Evolutionary conservation across 2,329 filamentous ascomycete genomes (phyloP), one percentile per base, ranked within the genome.

Genomic region (Penicillium sp.): DNA sequence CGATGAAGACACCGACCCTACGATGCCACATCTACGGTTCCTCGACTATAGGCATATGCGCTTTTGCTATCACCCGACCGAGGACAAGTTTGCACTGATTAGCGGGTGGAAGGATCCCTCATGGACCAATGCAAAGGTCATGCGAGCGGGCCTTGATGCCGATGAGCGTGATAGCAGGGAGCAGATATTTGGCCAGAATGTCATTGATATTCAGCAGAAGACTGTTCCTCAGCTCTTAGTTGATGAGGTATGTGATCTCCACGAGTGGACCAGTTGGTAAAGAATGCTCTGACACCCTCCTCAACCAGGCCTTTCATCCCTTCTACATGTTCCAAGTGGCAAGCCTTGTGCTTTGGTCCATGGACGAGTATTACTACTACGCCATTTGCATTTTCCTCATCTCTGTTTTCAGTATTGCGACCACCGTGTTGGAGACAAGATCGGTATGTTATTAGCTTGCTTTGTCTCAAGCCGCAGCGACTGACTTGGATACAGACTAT

Each of bases 261-360:
- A 22, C 2, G 6, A 6, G 6, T 12, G 4, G 35, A 38, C 14
- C n/a, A 22, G 4, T 38, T 20, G 28, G 17, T 2, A 28, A 34
- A 15, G 34, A 34, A 34, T 54, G 49, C 61, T 67, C 51, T 69
- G 38, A 68, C 69, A 2, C 45, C 42, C 39, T 11, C 35, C 42
- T 52, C 25, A 11, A 20, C 17, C 63, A 91, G 86, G 92, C 91
- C 20, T 92, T 99, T 70, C 95, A 99, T 73, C 96, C 95, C 0
- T 99, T 99, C 75, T 99, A 99, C 74, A 90, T 99, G 57, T 99
- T 99, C 73, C 95, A 99, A 77, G 89, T 98, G 69, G 94, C 93
- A 50, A 98, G 95, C 80, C 81, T 99, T 65, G 78, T 96, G 42
- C 85, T 99, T 3, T 99, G 95, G 95, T 97, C 94, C 10, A 73